Evolutionary conservation across 164 flowering plant genomes (phyloP).

Genomic region (Malania oleifera): DNA sequence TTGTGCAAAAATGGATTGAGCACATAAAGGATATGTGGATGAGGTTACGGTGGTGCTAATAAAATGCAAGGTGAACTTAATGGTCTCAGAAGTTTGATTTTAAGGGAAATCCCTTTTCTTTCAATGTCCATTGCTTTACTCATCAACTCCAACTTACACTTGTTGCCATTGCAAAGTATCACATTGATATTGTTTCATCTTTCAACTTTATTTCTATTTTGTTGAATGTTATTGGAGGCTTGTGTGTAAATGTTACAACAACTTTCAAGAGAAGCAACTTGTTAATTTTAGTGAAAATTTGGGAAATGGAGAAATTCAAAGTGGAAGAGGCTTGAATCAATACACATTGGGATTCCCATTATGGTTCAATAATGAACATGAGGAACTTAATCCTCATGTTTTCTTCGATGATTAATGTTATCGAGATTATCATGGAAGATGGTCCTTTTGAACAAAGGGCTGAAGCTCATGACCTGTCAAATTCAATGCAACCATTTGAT

Average conservation of each 20-base stretch:
- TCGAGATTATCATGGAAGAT: conserved; percentile 9
- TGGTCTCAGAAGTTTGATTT: conserved; percentile 6
- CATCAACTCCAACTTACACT: conserved; percentile 14
- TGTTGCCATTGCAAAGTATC: conserved; percentile 6
- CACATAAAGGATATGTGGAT: not conserved
- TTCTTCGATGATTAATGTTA: conserved; percentile 3
- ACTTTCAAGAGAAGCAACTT: conserved; percentile 10
- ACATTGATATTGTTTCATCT: not conserved
- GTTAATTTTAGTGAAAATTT: conserved; percentile 3
- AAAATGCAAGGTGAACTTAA: conserved; percentile 13
- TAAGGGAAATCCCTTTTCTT: conserved; percentile 10
- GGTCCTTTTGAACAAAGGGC: conserved; percentile 7
- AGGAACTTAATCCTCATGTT: conserved; percentile 1
- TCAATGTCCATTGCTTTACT: conserved; percentile 15
- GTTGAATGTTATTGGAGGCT: conserved; percentile 14
- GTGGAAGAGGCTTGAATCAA: conserved; percentile 13
- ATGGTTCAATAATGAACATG: not conserved
- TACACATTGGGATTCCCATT: conserved; percentile 18
- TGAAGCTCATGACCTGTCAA: conserved; percentile 9
- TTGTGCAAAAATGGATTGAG: too few species aligned
- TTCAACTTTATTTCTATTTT: conserved; percentile 7
- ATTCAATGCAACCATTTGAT: conserved; percentile 8
- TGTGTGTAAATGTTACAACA: conserved; percentile 4
- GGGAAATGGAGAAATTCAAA: conserved; percentile 9
- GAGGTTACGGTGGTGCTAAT: conserved; percentile 16